Evolutionary conservation across 164 flowering plant species (phyloP), one percentile per base, ranked within the genome.

Genomic region (Tinospora cordifolia): DNA sequence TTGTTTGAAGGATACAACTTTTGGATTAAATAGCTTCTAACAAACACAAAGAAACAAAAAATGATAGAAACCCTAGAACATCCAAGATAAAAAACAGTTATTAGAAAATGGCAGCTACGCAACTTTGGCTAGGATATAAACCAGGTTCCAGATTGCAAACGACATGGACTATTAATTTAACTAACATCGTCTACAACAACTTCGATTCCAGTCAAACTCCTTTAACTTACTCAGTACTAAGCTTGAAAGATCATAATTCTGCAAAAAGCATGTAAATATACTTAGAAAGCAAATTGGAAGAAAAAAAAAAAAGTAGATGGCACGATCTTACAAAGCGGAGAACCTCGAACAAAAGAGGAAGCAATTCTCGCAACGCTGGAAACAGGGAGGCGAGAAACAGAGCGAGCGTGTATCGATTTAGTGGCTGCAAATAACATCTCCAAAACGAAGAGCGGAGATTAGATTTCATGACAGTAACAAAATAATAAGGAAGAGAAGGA

Each of bases 311-410:
- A 30, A n/a, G n/a, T n/a, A n/a, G 36, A 30, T 30, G 4, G 4
- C 2, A 30, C 12, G 62, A 73, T 21, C 85, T 75, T 78, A 85
- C 90, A 73, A 27, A 85, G 84, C 11, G 84, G 88, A 74, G 85
- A 82, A 49, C 88, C 92, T 27, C 83, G 69, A 21, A 74, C 58
- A 75, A 85, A 88, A 10, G 81, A 40, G 6, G 84, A 66, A 14
- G 78, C 72, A 9, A 36, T 62, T 68, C 69, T 66, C 2, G 73
- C 68, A 27, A 46, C 65, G 22, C 65, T 74, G 8, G 79, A 71
- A 25, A 62, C 62, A 6, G 76, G 81, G 72, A 82, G 30, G 46
- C 72, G 81, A 51, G 79, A 69, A 69, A 30, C 17, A 64, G 65
- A 21, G 12, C 39, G 47, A 19, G 66, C 17, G n/a, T 58, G 74